Percentiles rank a stretch among this genome's conserved stretches.
phyloP scores from a whole-genome alignment of 306 rosid genomes.

The Ammopiptanthus mongolicus region DNA sequence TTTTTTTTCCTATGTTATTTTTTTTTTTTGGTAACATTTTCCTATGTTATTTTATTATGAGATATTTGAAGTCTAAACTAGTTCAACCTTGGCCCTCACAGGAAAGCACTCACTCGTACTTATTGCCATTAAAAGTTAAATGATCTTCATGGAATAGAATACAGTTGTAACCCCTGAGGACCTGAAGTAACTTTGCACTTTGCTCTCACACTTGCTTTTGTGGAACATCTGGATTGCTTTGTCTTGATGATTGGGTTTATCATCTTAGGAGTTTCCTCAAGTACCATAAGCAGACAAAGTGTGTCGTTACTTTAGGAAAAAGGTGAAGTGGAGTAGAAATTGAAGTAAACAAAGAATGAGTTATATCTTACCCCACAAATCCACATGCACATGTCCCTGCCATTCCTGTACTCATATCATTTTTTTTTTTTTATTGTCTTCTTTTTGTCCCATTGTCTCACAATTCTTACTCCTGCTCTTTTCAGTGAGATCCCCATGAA shows the following conservation, averaged over 20 bases:
- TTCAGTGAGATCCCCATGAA: slow-evolving; percentile 46
- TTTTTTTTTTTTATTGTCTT: slow-evolving; percentile 21
- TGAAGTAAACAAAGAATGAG: slow-evolving; percentile 6
- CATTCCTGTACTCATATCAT: slow-evolving; percentile 13
- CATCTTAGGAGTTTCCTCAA: slow-evolving; percentile 48
- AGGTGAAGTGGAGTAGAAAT: slow-evolving; percentile 32
- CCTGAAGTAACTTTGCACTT: slow-evolving; percentile 24
- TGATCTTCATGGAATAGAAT: slow-evolving; percentile 8
- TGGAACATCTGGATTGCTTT: slow-evolving; percentile 9
- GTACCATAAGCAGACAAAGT: slow-evolving; percentile 48
- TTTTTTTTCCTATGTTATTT: background rate
- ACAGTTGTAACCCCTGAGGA: slow-evolving; percentile 10
- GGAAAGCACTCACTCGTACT: slow-evolving; percentile 23
- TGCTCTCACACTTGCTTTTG: slow-evolving; percentile 9
- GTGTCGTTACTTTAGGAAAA: slow-evolving; percentile 31
- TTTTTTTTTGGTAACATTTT: slow-evolving; percentile 12
- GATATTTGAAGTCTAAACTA: slow-evolving; percentile 11
- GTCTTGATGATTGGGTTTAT: slow-evolving; percentile 39
- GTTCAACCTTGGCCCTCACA: slow-evolving; percentile 28
- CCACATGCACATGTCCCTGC: slow-evolving; percentile 44
- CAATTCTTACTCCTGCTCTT: slow-evolving; percentile 28
- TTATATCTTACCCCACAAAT: slow-evolving; percentile 18
- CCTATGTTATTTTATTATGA: background rate
- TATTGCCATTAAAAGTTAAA: slow-evolving; percentile 38
- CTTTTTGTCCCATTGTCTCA: slow-evolving; percentile 47